Evolutionary conservation across 2,329 filamentous ascomycete genomes (phyloP).

Genomic region (Cadophora luteo-olivacea): DNA sequence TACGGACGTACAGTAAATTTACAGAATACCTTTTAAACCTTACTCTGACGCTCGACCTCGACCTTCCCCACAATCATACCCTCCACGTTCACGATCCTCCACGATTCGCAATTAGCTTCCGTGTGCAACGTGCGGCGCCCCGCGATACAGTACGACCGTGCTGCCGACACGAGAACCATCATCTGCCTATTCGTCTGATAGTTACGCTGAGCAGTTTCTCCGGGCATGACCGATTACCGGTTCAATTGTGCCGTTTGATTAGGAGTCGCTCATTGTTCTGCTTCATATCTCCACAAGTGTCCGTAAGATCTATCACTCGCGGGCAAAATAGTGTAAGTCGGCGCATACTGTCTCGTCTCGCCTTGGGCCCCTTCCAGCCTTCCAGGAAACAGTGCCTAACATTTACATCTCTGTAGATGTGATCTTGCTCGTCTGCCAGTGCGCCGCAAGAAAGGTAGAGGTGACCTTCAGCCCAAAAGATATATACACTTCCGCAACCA

Average conservation of each 20-base stretch:
- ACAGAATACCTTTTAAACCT: background rate
- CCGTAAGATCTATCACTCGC: background rate
- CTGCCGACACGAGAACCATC: conserved; percentile 4
- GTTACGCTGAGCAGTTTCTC: conserved; percentile 21
- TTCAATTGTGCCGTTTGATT: conserved; percentile 35
- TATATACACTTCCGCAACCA: conserved; percentile 5
- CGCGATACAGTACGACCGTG: conserved; percentile 10
- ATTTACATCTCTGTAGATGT: conserved; percentile 14
- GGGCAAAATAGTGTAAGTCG: conserved; percentile 20
- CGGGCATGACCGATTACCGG: conserved; percentile 35
- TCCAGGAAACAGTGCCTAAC: background rate
- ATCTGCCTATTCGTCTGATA: conserved; percentile 5
- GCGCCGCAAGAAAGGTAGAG: conserved; percentile 22
- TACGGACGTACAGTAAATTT: background rate
- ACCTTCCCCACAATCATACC: conserved; percentile 15
- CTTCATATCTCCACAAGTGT: background rate
- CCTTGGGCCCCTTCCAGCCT: background rate
- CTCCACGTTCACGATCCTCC: conserved; percentile 8
- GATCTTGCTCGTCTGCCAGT: conserved; percentile 13
- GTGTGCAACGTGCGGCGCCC: conserved; percentile 17
- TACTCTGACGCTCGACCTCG: conserved; percentile 15
- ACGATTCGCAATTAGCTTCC: conserved; percentile 18
- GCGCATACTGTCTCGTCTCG: conserved; percentile 4
- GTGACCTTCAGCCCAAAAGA: conserved; percentile 9
- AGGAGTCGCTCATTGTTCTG: conserved; percentile 13